Evolutionary conservation across 2,329 filamentous ascomycete species (phyloP), one percentile per base, ranked within the genome.

Genomic region (Colletotrichum liriopes): DNA sequence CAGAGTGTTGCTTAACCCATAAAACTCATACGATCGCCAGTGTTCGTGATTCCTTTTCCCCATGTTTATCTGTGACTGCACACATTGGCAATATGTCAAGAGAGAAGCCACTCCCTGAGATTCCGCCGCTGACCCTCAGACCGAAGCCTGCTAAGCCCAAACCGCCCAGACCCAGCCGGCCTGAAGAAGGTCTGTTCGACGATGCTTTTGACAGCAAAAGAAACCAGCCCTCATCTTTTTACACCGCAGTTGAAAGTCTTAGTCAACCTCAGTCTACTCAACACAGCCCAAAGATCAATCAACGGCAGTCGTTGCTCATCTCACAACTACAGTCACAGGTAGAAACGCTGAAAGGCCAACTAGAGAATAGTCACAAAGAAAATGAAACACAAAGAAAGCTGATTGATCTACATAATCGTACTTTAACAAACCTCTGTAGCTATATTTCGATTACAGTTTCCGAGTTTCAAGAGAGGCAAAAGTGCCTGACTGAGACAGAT

Each of bases 361-460:
- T 60, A 29, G 39, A 45, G 39, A 37, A 60, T 16, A 60, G 37
- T 7, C 23, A 60, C 16, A 60, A 16, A 23, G 56, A 60, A 47
- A 60, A 60, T 29, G 12, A 26, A 18, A 45, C 23, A 26, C 56
- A 60, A n/a, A 60, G 43, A 60, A 41, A n/a, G 23, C 9, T 60
- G 14, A 43, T 60, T 20, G n/a, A 43, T n/a, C 26, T 60, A 29
- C 56, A 60, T 20, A 29, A 60, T 20, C 39, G 56, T 37, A 60
- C 56, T 45, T 60, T 60, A 60, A n/a, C 56, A 26, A 45, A 60
- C 43, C 23, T 60, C 6, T 60, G 39, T 32, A 45, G 56, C 56
- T 60, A 60, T 60, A 60, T 60, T 20, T 26, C 56, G 39, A 60
- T 60, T 18, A 60, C 56, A 26, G 39, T 60, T 60, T 60, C 56